phyloP scores from a whole-genome alignment of 495 filamentous ascomycete genomes.

The Astrocystis sublimbata region DNA sequence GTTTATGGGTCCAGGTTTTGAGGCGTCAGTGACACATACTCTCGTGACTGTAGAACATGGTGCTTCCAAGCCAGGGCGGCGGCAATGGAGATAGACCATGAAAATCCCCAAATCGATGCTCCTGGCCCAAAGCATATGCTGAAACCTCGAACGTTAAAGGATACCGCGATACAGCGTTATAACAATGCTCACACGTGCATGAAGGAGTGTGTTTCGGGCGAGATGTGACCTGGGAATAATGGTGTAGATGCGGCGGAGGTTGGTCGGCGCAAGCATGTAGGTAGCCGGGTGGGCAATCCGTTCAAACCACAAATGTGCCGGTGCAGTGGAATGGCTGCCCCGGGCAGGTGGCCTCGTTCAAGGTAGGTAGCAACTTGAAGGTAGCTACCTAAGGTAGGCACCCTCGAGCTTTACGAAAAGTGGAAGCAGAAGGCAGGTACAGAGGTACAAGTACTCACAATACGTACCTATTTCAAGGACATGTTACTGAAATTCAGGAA shows the following conservation, averaged over 20 bases:
- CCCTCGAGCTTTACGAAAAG: no score
- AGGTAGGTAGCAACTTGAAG: no score
- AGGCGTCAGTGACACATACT: slow-evolving; percentile 52
- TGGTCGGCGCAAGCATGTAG: not conserved
- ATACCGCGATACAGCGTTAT: not conserved
- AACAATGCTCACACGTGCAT: not conserved
- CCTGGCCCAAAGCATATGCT: not conserved
- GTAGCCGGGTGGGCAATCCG: not conserved
- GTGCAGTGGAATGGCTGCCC: no score
- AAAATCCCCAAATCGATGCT: not conserved
- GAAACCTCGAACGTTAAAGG: not conserved
- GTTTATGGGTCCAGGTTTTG: slow-evolving; percentile 15
- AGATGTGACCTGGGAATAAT: not conserved
- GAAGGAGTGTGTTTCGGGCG: not conserved
- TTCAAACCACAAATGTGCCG: not conserved
- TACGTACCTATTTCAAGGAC: no score
- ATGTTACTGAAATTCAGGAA: no score
- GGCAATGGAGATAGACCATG: not conserved
- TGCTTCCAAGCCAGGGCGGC: slow-evolving; percentile 11
- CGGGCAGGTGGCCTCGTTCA: no score
- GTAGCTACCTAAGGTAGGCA: no score
- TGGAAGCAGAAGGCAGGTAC: no score
- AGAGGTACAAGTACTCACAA: no score
- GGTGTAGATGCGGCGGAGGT: not conserved
- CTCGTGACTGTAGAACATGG: slow-evolving; percentile 93